A percentile compares a stretch with the other conserved stretches of the same genome.
Evolutionary conservation across 2,329 filamentous ascomycete genomes (phyloP).

Genomic region (Fusarium sp.): DNA sequence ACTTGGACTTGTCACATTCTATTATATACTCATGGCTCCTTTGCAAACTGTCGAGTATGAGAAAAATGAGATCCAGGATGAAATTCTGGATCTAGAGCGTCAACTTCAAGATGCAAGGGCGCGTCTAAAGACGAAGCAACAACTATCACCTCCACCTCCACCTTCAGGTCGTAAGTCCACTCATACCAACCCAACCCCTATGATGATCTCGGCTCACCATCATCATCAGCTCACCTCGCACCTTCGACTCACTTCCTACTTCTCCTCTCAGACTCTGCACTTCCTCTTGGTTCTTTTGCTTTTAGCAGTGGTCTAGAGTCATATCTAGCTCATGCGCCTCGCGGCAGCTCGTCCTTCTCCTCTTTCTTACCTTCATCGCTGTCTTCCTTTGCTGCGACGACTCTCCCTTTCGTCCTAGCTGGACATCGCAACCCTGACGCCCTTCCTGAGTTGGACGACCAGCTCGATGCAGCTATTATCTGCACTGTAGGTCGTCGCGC

Average conservation of each 20-base stretch:
- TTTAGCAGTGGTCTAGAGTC: conserved; percentile 87
- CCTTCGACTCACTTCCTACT: conserved; percentile 72
- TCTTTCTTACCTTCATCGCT: conserved; percentile 78
- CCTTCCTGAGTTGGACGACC: conserved; percentile 74
- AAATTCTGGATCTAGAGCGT: conserved; percentile 69
- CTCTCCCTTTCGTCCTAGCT: conserved; percentile 79
- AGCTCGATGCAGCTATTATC: conserved; percentile 78
- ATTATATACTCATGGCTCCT: conserved; percentile 40
- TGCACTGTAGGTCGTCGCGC: conserved; percentile 84
- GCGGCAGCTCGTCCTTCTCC: conserved; percentile 60
- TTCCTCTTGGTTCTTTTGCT: conserved; percentile 87
- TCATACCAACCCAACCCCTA: not conserved
- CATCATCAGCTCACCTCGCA: conserved; percentile 26
- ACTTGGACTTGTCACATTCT: conserved; percentile 8
- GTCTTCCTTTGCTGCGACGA: conserved; percentile 75
- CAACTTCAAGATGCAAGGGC: conserved; percentile 58
- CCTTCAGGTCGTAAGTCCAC: conserved; percentile 24
- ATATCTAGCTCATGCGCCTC: conserved; percentile 74
- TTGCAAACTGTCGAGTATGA: conserved; percentile 16
- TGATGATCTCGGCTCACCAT: conserved; percentile 9
- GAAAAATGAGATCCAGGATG: conserved; percentile 54
- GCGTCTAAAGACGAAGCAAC: conserved; percentile 52
- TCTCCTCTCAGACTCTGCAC: conserved; percentile 81
- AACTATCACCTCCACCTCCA: conserved; percentile 22
- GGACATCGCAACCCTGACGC: conserved; percentile 66